A percentile compares a stretch with the other conserved stretches of the same genome.
Conservation (phyloP, 768 basidiomycete genomes). For the Rhodotorula taiwanensis region DNA sequence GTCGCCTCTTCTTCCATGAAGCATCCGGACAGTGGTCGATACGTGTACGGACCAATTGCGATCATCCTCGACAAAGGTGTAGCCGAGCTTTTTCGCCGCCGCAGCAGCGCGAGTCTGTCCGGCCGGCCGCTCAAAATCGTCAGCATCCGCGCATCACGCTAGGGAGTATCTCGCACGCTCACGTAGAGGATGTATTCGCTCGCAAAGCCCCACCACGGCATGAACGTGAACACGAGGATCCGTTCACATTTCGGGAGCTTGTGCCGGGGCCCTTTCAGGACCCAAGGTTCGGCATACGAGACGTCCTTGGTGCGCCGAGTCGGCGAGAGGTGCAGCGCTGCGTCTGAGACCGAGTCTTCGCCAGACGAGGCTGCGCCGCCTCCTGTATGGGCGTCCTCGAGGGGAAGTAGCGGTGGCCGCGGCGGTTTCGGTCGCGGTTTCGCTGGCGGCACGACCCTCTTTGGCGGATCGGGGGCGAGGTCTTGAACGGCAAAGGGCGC, state of each 20-base stretch:
- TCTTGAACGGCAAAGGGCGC: no score
- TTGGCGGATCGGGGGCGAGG: no score
- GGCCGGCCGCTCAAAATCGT: fast-evolving
- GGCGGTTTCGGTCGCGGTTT: no score
- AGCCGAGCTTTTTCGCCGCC: slow-evolving; percentile 16
- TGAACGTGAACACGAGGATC: slow-evolving; percentile 23
- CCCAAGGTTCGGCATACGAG: slow-evolving; percentile 7
- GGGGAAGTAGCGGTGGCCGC: no score
- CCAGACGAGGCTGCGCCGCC: no score
- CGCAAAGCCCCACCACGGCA: slow-evolving; percentile 33
- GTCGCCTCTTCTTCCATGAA: no score
- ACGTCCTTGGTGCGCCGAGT: background rate
- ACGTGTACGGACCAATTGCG: slow-evolving; percentile 13
- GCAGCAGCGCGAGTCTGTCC: slow-evolving; percentile 9
- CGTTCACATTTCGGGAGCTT: slow-evolving; percentile 7
- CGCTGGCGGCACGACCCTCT: no score
- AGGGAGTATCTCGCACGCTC: background rate
- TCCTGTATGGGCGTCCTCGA: no score
- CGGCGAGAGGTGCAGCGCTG: background rate
- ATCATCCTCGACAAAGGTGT: slow-evolving; percentile 26
- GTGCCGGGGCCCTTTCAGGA: background rate
- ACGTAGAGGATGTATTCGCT: slow-evolving; percentile 33
- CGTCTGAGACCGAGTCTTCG: no score
- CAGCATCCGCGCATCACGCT: no score
- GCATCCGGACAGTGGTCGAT: no score